These are phyloP conservation scores for Kluyveromyces nonfermentans DNA, from an alignment of 805 yeast species.

Conservation along the genomic window DNA sequence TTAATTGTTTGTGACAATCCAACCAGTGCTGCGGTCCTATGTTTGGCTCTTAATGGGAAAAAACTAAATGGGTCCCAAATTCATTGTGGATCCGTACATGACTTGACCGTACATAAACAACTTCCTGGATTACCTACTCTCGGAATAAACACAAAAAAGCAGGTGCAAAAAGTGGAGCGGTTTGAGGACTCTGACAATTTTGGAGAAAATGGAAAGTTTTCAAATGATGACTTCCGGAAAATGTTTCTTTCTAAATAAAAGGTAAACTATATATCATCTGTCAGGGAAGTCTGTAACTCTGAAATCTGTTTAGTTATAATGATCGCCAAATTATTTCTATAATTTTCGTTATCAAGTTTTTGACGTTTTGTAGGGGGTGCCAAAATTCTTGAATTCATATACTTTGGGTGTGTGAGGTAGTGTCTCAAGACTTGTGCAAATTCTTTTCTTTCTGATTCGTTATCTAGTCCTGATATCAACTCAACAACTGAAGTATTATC, in stretches of 20 bases:
- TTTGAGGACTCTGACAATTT: not conserved
- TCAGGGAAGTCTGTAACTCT: conserved; percentile 39
- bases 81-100: conserved; percentile 29
- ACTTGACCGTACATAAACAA: conserved; percentile 5
- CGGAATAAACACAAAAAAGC: not conserved
- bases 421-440: conserved; percentile 57
- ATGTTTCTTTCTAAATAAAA: conserved; percentile 24
- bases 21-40: conserved; percentile 43
- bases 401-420: conserved; percentile 79
- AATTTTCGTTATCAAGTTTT: conserved; percentile 41
- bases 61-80: conserved; percentile 30
- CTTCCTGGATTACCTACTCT: not conserved
- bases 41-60: conserved; percentile 34
- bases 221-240: conserved; percentile 32
- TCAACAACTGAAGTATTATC: conserved; percentile 19
- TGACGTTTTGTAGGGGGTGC: conserved; percentile 61
- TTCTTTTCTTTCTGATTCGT: conserved; percentile 46
- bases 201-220: not conserved
- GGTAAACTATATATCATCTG: conserved; percentile 6
- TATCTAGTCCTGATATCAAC: conserved; percentile 52
- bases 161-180: not conserved
- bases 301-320: conserved; percentile 41
- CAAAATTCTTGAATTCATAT: conserved; percentile 55
- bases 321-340: conserved; percentile 35
- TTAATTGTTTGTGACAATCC: conserved; percentile 38